A percentile compares a stretch with the other conserved stretches of the same genome.
These are phyloP conservation scores for Neonectria sp. DNA, from an alignment of 2,329 filamentous ascomycete species.

Conservation along the genomic window DNA sequence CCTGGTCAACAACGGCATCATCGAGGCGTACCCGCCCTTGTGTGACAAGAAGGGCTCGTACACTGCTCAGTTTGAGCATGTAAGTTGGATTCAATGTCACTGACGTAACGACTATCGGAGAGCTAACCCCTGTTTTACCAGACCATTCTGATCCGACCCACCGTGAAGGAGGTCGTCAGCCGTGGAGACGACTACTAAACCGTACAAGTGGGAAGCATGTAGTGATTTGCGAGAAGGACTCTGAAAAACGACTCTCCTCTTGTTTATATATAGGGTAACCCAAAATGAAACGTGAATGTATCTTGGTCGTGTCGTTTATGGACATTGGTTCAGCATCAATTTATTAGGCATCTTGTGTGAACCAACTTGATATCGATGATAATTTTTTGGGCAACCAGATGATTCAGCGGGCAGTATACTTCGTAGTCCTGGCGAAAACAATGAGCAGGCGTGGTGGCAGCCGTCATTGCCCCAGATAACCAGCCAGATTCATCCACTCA, in stretches of 20 bases:
- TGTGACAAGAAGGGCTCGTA: slow-evolving; percentile 95
- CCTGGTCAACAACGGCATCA: slow-evolving; percentile 85
- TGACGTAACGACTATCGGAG: background rate
- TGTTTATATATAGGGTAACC: slow-evolving; percentile 34
- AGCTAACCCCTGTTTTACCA: slow-evolving; percentile 51
- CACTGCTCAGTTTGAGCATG: slow-evolving; percentile 95
- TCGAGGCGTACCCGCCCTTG: slow-evolving; percentile 91
- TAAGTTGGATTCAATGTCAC: slow-evolving; percentile 63
- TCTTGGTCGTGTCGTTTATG: background rate
- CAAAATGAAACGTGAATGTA: slow-evolving; percentile 10
- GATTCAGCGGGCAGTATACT: no score
- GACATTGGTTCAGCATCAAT: background rate
- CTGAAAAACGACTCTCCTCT: slow-evolving; percentile 49
- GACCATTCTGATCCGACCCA: slow-evolving; percentile 84
- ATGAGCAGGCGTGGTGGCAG: background rate
- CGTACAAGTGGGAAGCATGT: slow-evolving; percentile 16
- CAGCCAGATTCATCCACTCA: no score
- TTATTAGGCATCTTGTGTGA: background rate
- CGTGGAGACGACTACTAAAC: slow-evolving; percentile 87
- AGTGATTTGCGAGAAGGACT: slow-evolving; percentile 41
- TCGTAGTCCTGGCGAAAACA: background rate
- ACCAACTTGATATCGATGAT: background rate
- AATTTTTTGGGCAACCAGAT: no score
- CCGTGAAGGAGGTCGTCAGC: slow-evolving; percentile 89
- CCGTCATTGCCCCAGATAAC: no score